These are phyloP conservation scores for Globisporangium heterothallicum DNA, from an alignment of 352 stramenopile species.

Conservation along the genomic window DNA sequence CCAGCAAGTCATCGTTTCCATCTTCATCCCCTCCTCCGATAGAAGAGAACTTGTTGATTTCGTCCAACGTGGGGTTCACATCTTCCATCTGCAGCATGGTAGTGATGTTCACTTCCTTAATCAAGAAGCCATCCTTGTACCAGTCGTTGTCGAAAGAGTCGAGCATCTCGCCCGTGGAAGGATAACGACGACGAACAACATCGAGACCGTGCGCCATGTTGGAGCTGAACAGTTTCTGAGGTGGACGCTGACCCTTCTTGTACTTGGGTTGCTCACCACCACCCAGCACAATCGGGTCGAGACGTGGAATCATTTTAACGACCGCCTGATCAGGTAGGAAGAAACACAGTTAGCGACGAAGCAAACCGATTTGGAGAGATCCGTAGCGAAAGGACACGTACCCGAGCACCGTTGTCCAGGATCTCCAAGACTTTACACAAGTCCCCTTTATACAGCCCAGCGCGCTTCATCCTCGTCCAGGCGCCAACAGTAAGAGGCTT, in stretches of 20 bases:
- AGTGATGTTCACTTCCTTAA: conserved; percentile 85
- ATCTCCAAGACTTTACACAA: conserved; percentile 87
- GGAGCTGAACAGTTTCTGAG: conserved; percentile 78
- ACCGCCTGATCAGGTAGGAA: conserved; percentile 35
- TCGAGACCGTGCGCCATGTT: conserved; percentile 63
- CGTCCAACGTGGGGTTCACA: conserved; percentile 79
- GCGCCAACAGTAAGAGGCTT: conserved; percentile 74
- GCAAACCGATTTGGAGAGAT: background rate
- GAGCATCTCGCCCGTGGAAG: conserved; percentile 79
- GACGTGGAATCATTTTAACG: conserved; percentile 81
- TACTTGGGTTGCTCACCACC: conserved; percentile 82
- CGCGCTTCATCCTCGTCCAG: conserved; percentile 84
- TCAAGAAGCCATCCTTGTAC: conserved; percentile 84
- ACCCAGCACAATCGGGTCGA: conserved; percentile 68
- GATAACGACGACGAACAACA: conserved; percentile 61
- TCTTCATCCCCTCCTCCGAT: conserved; percentile 61
- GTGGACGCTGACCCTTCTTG: conserved; percentile 85
- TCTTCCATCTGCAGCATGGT: conserved; percentile 85
- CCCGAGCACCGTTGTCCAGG: conserved; percentile 75
- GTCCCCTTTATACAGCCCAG: conserved; percentile 83
- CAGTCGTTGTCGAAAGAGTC: conserved; percentile 86
- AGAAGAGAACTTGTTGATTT: conserved; percentile 86
- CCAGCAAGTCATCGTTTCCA: conserved; percentile 58
- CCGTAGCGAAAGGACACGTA: conserved; percentile 13
- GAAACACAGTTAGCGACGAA: background rate